phyloP scores from a whole-genome alignment of 192 early-diverging fungal species.

The Rhizoclosmatium sp. region DNA sequence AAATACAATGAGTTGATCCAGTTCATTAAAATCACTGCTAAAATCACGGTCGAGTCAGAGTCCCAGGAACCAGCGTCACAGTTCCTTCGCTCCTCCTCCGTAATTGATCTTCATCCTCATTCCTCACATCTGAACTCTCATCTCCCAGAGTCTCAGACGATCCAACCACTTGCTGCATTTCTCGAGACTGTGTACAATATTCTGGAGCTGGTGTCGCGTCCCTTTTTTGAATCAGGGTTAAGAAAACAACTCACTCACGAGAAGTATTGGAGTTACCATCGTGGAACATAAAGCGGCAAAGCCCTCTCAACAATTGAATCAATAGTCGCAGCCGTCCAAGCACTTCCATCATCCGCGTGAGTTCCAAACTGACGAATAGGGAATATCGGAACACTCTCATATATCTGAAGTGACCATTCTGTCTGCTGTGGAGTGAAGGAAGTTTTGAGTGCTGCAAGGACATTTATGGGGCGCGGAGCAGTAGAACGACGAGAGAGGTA shows the following conservation, averaged over 20 bases:
- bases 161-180: too few relatives aligned
- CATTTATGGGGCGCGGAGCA: neutral
- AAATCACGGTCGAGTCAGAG: too few relatives aligned
- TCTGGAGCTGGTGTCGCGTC: constrained; percentile 32
- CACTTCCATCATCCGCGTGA: constrained; percentile 24
- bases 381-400: constrained; percentile 26
- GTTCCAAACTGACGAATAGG: constrained; percentile 14
- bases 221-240: neutral
- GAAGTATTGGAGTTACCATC: neutral
- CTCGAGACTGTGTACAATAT: neutral
- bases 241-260: too few relatives aligned
- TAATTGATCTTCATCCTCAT: too few relatives aligned
- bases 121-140: too few relatives aligned
- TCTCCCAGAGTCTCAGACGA: too few relatives aligned
- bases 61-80: too few relatives aligned
- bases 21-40: too few relatives aligned
- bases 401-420: constrained; percentile 20
- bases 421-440: constrained; percentile 16
- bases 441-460: neutral
- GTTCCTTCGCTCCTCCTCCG: too few relatives aligned
- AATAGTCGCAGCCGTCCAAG: constrained; percentile 32
- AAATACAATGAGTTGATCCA: too few relatives aligned
- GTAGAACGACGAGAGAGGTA: constrained; percentile 10
- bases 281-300: constrained; percentile 22
- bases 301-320: neutral